Evolutionary conservation across 108 stramenopile species (phyloP), one percentile per base, ranked within the genome.

Genomic region (Epipyxis sp.): DNA sequence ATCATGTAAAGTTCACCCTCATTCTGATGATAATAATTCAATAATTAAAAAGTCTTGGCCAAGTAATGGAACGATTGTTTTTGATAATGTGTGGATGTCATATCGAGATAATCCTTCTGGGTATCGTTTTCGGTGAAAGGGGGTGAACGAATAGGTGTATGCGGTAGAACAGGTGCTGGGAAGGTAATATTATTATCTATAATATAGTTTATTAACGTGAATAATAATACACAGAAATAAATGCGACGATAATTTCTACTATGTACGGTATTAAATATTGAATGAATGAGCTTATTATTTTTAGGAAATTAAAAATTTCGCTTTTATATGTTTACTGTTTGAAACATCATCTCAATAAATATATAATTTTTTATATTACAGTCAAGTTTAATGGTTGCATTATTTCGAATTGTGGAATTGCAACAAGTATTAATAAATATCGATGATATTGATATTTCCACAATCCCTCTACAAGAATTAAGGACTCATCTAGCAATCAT

Each of bases 161-260:
- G 77, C 37, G 84, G 84, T n/a, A 50, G 84, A 1, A 81, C 84
- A 1, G 84, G 84, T 27, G 76, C 78, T 1, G 84, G 84, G 27
- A 85, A 85, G 46, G 46, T 50, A 50, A n/a, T n/a, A n/a, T n/a
- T n/a, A n/a, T n/a, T n/a, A n/a, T n/a, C n/a, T n/a, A n/a, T n/a
- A n/a, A n/a, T n/a, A n/a, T n/a, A n/a, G n/a, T n/a, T n/a, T n/a
- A n/a, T n/a, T n/a, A n/a, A n/a, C n/a, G n/a, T n/a, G n/a, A n/a
- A n/a, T n/a, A n/a, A n/a, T n/a, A n/a, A n/a, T n/a, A n/a, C n/a
- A n/a, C n/a, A n/a, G n/a, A n/a, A n/a, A n/a, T n/a, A n/a, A n/a
- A n/a, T n/a, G n/a, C n/a, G n/a, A n/a, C n/a, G n/a, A n/a, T n/a
- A n/a, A n/a, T n/a, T n/a, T n/a, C n/a, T n/a, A n/a, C n/a, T n/a